These are phyloP conservation scores for Pachysandra terminalis DNA, from an alignment of 164 flowering plant genomes.

Conservation along the genomic window DNA sequence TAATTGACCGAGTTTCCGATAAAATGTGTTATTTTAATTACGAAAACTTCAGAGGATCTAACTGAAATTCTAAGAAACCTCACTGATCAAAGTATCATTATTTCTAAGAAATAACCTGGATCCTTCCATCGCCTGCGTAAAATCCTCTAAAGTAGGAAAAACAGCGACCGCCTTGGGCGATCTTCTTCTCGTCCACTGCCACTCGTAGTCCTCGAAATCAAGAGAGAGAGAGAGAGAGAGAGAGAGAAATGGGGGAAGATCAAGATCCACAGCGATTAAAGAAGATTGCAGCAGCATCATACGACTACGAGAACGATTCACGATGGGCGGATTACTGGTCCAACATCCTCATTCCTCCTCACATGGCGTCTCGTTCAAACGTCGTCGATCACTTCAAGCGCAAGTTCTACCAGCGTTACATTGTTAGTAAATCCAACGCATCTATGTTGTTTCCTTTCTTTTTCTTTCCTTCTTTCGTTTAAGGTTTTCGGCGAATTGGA, in stretches of 20 bases:
- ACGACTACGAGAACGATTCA: conserved; percentile 88
- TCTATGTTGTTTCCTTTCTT: neutral
- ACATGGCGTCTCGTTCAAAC: conserved; percentile 81
- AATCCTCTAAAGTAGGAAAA: no score
- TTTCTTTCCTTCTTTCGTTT: neutral
- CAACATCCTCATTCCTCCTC: conserved; percentile 90
- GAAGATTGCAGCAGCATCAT: conserved; percentile 79
- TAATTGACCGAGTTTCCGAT: no score
- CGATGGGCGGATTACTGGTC: conserved; percentile 98
- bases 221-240: conserved; percentile 12
- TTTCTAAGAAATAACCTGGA: no score
- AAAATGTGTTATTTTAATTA: no score
- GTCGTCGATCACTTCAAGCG: conserved; percentile 87
- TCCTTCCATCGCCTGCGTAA: no score
- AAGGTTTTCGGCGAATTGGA: conserved; percentile 1
- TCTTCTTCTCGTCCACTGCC: no score
- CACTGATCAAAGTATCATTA: no score
- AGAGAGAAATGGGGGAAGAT: conserved; percentile 45
- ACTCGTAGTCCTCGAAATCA: neutral
- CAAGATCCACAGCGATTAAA: conserved; percentile 74
- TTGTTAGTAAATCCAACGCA: conserved; percentile 34
- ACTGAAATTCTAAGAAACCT: no score
- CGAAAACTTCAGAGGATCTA: no score
- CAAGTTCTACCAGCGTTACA: conserved; percentile 94
- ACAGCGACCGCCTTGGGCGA: no score